Base-by-base conservation (phyloP, 2,329 filamentous ascomycete genomes). In the Talaromyces sp. region DNA sequence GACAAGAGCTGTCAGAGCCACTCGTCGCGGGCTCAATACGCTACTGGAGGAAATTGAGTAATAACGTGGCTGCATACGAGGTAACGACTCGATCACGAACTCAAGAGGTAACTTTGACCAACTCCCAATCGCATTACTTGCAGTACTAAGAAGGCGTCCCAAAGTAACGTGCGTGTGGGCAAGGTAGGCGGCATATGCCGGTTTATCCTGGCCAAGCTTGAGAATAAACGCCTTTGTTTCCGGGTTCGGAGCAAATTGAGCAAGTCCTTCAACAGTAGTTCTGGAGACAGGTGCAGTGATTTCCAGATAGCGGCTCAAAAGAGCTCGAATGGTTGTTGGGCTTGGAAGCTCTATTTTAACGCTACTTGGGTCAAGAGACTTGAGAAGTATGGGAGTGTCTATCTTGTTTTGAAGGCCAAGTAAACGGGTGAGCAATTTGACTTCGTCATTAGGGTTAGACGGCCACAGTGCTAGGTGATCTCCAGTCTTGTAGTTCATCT, bases 271-370 rank as follows among this genome's bases (percentile, higher is more conserved):
- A 55, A 96, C 79, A 69, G 93, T 92, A 74, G 96, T 92, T 76
- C 92, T 91, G 60, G 92, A 96, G n/a, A 96, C 88, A 46, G 91
- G 89, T 26, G 90, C 90, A 71, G 91, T 89, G 65, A 97, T 94
- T 75, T 97, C 93, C 76, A 97, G 88, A 76, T 97, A 91, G 77
- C 96, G 96, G 64, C 91, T 88, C 61, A 90, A 80, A 63, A 93
- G 88, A 59, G 92, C 88, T 73, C 93, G 90, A 72, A 89, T 92
- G 1, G 91, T 97, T 1, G 92, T 96, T 11, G 92, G 92, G 1
- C 91, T 90, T 21, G 92, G 92, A 79, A 96, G 32, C 19, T 24
- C 24, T 27, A 41, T 6, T 19, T 41, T 56, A 19, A 10, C 26
- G n/a, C 12, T 27, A 24, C 19, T 21, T 7, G 35, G 6, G 24